Base-by-base conservation (phyloP, 148 eudicot genomes). In the Chenopodium formosanum region DNA sequence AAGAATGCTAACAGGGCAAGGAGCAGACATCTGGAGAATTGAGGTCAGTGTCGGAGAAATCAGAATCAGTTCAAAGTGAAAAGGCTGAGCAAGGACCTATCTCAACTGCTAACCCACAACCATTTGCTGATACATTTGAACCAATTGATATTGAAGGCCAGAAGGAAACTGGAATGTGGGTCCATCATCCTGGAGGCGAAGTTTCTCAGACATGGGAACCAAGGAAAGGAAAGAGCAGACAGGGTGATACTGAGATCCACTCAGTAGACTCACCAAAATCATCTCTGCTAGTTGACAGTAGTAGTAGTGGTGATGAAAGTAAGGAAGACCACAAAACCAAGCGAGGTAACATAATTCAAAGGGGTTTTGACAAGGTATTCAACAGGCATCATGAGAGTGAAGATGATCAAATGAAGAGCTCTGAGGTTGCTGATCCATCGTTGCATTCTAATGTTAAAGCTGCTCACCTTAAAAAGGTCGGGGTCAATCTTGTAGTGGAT, bases 151-250 rank as follows among this genome's bases (percentile, higher is more conserved):
- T 92, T 50, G 88, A 92, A 84, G 99, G 97, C 63, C 93, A 89
- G 76, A 78, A 81, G 23, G 90, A 91, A 77, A 93, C 94, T 11
- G 97, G 97, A 73, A 86, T 95, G 80, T 93, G 97, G 97, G 90
- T 94, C 63, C 96, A 92, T 79, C 92, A 84, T 63, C 97, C 97
- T 23, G 97, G 99, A 75, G 86, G 92, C 65, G 97, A 91, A 67
- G 89, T 90, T 78, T 74, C 91, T 74, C 91, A 83, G 48, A 85
- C 85, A 65, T 92, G 99, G 99, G 94, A 93, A 80, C 95, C 97
- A 69, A 88, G 94, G 80, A 92, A 93, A 74, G 97, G 94, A n/a
- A 92, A 83, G 77, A 86, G 65, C 66, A 88, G 89, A 69, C 84
- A 79, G 13, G 47, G 73, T 58, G 91, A 81, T 79, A 79, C 85